A percentile compares a stretch with the other conserved stretches of the same genome.
Evolutionary conservation across 139 green algal species (phyloP).

Genomic region (Volvox africanus): DNA sequence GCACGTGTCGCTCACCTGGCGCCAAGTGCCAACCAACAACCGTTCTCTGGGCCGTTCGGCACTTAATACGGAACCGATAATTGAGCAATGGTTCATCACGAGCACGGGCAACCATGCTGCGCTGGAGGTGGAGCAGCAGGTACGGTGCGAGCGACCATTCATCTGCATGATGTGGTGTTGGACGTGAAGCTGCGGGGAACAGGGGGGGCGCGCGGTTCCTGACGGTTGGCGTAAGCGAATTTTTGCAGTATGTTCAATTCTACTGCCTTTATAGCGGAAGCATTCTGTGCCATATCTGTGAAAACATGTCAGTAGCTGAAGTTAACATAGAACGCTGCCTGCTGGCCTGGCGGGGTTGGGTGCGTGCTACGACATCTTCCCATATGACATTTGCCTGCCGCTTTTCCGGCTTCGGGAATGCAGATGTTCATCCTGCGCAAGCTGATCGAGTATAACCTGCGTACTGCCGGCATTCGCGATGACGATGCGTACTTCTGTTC

Average conservation of each 20-base stretch:
- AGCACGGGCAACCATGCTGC: slow-evolving; percentile 51
- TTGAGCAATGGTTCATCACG: slow-evolving; percentile 92
- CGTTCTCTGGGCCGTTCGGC: slow-evolving; percentile 82
- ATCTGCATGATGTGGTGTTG: too few relatives aligned
- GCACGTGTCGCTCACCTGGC: slow-evolving; percentile 87
- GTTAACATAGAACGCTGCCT: too few relatives aligned
- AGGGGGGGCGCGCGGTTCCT: too few relatives aligned
- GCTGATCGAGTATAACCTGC: slow-evolving; percentile 77
- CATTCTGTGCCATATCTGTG: too few relatives aligned
- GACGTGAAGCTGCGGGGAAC: too few relatives aligned
- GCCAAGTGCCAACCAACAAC: slow-evolving; percentile 90
- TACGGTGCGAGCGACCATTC: neutral
- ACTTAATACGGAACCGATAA: slow-evolving; percentile 81
- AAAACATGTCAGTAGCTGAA: too few relatives aligned
- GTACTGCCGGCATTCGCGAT: slow-evolving; percentile 51
- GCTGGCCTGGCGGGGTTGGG: too few relatives aligned
- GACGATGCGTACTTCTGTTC: slow-evolving; percentile 95
- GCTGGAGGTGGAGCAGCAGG: slow-evolving; percentile 74
- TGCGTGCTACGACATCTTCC: too few relatives aligned
- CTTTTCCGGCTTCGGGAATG: neutral
- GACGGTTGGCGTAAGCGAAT: too few relatives aligned
- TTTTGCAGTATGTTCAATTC: too few relatives aligned
- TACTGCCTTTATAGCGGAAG: too few relatives aligned
- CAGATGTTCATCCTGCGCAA: slow-evolving; percentile 90
- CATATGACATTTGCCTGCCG: too few relatives aligned